These are phyloP conservation scores for Metschnikowia drakensbergensis DNA, from an alignment of 805 yeast species.

Conservation along the genomic window DNA sequence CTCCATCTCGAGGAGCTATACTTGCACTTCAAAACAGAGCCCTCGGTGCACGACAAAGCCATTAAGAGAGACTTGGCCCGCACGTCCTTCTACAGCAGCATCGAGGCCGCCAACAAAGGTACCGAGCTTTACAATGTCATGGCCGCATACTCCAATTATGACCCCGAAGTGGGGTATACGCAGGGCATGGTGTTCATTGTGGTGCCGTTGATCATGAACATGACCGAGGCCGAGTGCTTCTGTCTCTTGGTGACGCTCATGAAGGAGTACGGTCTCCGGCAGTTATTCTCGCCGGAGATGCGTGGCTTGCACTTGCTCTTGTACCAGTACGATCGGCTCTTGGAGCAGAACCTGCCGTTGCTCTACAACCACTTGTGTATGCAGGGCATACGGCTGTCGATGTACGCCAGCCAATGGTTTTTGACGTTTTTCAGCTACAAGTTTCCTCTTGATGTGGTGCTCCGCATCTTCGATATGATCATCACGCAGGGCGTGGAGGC, in stretches of 20 bases:
- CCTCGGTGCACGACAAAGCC: constrained; percentile 65
- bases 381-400: constrained; percentile 86
- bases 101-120: constrained; percentile 50
- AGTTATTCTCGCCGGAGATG: constrained; percentile 83
- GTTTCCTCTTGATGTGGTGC: constrained; percentile 84
- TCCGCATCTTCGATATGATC: constrained; percentile 82
- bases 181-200: constrained; percentile 97
- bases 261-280: constrained; percentile 79
- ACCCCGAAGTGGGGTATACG: constrained; percentile 93
- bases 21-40: constrained; percentile 43
- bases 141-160: constrained; percentile 79
- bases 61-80: constrained; percentile 81
- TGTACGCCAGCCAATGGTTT: constrained; percentile 99
- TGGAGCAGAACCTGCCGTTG: constrained; percentile 73
- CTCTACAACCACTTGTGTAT: constrained; percentile 72
- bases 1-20: constrained; percentile 58
- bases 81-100: constrained; percentile 71
- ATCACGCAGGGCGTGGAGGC: constrained; percentile 91
- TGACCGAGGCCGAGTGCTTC: constrained; percentile 82
- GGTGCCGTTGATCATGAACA: constrained; percentile 77
- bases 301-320: constrained; percentile 82
- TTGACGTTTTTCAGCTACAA: constrained; percentile 91
- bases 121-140: constrained; percentile 70
- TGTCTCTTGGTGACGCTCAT: constrained; percentile 74
- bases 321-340: constrained; percentile 84